Conservation (phyloP, 495 filamentous ascomycete species). For the Penicillium fimorum region DNA sequence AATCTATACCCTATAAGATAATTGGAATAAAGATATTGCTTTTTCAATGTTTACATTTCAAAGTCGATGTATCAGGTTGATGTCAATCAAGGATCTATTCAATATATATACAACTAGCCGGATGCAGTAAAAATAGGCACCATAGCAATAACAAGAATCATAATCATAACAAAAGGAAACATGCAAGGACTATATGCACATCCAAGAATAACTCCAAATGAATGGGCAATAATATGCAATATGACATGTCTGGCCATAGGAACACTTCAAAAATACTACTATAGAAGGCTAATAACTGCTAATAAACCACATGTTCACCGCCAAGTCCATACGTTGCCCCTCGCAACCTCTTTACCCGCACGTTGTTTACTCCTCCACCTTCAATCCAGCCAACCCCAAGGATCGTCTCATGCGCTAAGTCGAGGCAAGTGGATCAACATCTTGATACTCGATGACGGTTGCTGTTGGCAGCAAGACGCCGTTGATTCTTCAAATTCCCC, state of each 20-base stretch:
- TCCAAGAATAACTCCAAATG: background rate
- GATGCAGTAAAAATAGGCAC: background rate
- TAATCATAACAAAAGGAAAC: background rate
- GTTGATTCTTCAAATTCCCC: conserved; percentile 37
- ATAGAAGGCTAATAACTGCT: conserved; percentile 3
- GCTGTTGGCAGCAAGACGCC: conserved; percentile 23
- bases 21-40: background rate
- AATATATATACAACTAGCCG: background rate
- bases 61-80: background rate
- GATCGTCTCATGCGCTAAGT: conserved; percentile 29
- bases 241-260: conserved; percentile 6
- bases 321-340: conserved; percentile 37
- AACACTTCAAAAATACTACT: conserved; percentile 8
- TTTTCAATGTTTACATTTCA: background rate
- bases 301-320: conserved; percentile 22
- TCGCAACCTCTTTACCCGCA: conserved; percentile 37
- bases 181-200: conserved; percentile 5
- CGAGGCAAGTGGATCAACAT: conserved; percentile 29
- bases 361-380: conserved; percentile 40
- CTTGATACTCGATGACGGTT: conserved; percentile 30
- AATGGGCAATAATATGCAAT: conserved; percentile 10
- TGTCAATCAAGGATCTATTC: background rate
- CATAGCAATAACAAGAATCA: background rate
- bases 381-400: conserved; percentile 29
- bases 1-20: background rate